These are phyloP conservation scores for Pestalotiopsis sp. DNA, from an alignment of 2,329 filamentous ascomycete genomes.

Conservation along the genomic window DNA sequence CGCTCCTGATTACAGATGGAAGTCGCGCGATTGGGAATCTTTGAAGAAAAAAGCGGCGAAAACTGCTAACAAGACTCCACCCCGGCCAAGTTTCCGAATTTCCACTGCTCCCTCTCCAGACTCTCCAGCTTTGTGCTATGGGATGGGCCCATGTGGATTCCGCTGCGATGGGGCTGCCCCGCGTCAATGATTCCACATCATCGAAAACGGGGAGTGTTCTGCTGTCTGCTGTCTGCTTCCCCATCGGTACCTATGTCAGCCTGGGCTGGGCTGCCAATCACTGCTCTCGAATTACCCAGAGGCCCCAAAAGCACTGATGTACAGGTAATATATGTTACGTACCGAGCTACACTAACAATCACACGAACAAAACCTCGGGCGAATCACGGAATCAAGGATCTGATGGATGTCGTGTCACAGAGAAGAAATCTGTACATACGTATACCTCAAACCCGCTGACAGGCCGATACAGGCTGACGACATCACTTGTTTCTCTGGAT, in stretches of 20 bases:
- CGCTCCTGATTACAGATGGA: constrained; percentile 8
- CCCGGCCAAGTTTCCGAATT: background rate
- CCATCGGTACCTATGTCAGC: background rate
- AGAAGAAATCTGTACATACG: background rate
- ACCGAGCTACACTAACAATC: background rate
- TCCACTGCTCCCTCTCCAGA: background rate
- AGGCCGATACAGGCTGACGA: background rate
- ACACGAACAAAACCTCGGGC: background rate
- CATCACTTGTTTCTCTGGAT: background rate
- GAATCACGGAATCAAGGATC: background rate
- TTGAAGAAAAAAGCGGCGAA: constrained; percentile 8
- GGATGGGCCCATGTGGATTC: too few species aligned
- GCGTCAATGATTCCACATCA: constrained; percentile 8
- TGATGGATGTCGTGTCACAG: background rate
- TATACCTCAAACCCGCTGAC: background rate
- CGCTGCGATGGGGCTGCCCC: background rate
- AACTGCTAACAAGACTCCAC: background rate
- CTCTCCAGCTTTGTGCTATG: background rate
- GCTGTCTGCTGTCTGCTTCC: background rate
- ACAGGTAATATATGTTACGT: background rate
- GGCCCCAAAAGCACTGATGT: background rate
- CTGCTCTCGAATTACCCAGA: background rate
- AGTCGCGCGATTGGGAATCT: background rate
- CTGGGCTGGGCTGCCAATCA: background rate
- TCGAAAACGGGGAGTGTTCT: background rate